These are phyloP conservation scores for Fonsecaea multimorphosa DNA, from an alignment of 2,329 filamentous ascomycete species.

Conservation along the genomic window DNA sequence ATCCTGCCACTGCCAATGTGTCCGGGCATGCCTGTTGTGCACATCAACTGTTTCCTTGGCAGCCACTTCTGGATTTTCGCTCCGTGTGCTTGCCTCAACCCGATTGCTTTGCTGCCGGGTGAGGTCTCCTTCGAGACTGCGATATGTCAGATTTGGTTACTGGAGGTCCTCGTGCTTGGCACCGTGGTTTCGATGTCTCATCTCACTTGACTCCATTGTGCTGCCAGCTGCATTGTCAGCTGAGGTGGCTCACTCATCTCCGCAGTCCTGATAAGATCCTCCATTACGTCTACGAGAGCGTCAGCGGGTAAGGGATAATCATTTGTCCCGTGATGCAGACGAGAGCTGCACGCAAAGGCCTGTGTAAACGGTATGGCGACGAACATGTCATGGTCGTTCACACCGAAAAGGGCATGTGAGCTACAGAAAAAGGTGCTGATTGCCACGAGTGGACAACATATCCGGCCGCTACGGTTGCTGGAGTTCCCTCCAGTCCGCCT, in stretches of 20 bases:
- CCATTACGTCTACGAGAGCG: not conserved
- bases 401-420: not conserved
- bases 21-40: conserved; percentile 18
- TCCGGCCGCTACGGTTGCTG: not conserved
- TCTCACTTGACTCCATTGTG: not conserved
- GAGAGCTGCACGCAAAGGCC: not conserved
- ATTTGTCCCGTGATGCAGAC: not conserved
- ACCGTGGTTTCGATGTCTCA: not conserved
- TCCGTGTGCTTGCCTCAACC: not conserved
- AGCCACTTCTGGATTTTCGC: not conserved
- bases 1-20: not conserved
- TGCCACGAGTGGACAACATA: not conserved
- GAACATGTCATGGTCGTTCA: not conserved
- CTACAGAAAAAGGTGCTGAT: not conserved
- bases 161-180: not conserved
- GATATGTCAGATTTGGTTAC: not conserved
- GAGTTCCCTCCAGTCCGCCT: not conserved
- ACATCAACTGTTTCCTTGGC: not conserved
- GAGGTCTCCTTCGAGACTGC: not conserved
- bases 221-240: not conserved
- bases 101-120: not conserved
- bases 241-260: not conserved
- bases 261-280: not conserved
- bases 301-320: not conserved
- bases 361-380: not conserved